Percentiles rank a stretch among this genome's conserved stretches.
Conservation (phyloP, 805 yeast species). For the Nakazawaea wyomingensis region DNA sequence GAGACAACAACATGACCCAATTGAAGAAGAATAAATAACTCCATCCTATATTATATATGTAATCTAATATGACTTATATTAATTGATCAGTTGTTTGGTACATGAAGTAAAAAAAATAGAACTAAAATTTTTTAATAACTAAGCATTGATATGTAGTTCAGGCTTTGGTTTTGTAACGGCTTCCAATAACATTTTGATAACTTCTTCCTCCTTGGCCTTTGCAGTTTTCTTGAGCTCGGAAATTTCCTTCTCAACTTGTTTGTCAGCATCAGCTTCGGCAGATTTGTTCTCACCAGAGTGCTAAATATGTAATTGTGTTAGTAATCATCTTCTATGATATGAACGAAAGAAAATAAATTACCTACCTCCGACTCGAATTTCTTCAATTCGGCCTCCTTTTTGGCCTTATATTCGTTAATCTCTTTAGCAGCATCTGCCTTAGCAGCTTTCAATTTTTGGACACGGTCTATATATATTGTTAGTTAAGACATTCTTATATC, state of each 20-base stretch:
- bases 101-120: no score
- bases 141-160: conserved; percentile 76
- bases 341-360: conserved; percentile 2
- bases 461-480: conserved; percentile 46
- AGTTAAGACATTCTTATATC: no score
- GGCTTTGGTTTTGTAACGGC: conserved; percentile 79
- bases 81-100: no score
- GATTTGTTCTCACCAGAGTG: conserved; percentile 72
- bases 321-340: neutral
- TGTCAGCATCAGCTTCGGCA: conserved; percentile 76
- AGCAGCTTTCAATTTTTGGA: conserved; percentile 87
- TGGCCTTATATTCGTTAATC: conserved; percentile 76
- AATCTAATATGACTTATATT: no score
- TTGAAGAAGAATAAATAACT: no score
- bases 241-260: conserved; percentile 65
- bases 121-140: no score
- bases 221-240: conserved; percentile 60
- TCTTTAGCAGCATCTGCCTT: conserved; percentile 89
- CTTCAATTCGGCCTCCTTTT: conserved; percentile 79
- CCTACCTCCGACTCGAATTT: conserved; percentile 55
- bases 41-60: no score
- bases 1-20: no score
- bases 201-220: conserved; percentile 55
- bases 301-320: conserved; percentile 16
- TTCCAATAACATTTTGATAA: conserved; percentile 70